Evolutionary conservation across 192 early-diverging fungal genomes (phyloP), one percentile per base, ranked within the genome.

Genomic region (Entomortierella beljakovae): DNA sequence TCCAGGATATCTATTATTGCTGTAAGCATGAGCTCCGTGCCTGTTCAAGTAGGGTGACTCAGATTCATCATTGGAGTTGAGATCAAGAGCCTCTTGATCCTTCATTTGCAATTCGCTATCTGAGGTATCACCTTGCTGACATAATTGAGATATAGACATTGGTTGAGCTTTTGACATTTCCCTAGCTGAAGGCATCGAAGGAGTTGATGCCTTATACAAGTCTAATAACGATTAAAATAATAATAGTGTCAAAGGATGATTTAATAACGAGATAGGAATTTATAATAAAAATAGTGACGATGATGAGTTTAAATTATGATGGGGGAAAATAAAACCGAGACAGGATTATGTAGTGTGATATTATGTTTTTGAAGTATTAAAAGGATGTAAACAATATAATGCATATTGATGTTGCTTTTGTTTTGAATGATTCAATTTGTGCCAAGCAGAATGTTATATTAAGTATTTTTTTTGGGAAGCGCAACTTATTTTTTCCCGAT

Each of bases 61-160:
- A 2, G 23, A 29, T 6, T 62, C 65, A 32, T 76, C 72, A 1
- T 56, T 59, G 20, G 60, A 62, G 59, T 80, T 49, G n/a, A 64
- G 61, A 35, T 73, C 40, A 28, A 48, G 58, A 20, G 49, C 58
- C 51, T 61, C 57, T 6, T 68, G 64, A 58, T 68, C 63, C 51
- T 58, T 62, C 26, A 57, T 23, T 32, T 57, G 55, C 23, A 65
- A 40, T 18, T 61, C 35, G 48, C 52, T 31, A 32, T 80, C 49
- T 32, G 37, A 23, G 16, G 35, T 8, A 18, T 69, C 48, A 57
- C 72, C 69, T 51, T 80, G 69, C 43, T 80, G 61, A 34, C 79
- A 72, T 16, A 80, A 58, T 35, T 68, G 58, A 32, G 72, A 76
- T 40, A 76, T 68, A 34, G 72, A 76, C 72, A 76, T 76, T 35